Evolutionary conservation across 2,329 filamentous ascomycete genomes (phyloP).

Genomic region (Chrysoporthe cubensis): DNA sequence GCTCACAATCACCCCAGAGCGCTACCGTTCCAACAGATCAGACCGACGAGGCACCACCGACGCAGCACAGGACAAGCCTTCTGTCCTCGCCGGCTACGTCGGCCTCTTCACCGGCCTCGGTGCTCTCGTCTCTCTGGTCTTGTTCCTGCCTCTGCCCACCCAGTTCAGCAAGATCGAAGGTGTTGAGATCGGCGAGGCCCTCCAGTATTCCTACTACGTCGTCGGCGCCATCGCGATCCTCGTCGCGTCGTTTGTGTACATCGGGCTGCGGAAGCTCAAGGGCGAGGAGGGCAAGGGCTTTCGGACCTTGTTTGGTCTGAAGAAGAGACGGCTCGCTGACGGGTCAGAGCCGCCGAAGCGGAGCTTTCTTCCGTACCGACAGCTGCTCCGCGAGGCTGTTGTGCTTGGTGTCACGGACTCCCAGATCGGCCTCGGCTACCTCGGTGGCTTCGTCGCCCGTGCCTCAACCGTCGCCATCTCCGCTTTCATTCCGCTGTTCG

Average conservation of each 20-base stretch:
- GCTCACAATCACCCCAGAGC: constrained; percentile 72
- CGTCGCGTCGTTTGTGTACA: constrained; percentile 75
- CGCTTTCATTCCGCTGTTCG: constrained; percentile 88
- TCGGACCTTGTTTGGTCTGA: constrained; percentile 56
- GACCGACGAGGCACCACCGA: constrained; percentile 28
- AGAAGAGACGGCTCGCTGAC: constrained; percentile 32
- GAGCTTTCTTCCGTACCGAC: constrained; percentile 58
- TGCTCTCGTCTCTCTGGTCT: constrained; percentile 77
- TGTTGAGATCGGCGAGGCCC: constrained; percentile 72
- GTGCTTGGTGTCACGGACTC: constrained; percentile 74
- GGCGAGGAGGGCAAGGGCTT: constrained; percentile 82
- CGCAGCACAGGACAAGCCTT: constrained; percentile 49
- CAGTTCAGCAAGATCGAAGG: constrained; percentile 73
- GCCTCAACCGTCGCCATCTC: constrained; percentile 95
- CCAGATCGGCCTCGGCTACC: constrained; percentile 82
- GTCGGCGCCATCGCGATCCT: constrained; percentile 74
- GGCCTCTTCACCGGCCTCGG: constrained; percentile 92
- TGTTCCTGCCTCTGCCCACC: constrained; percentile 88
- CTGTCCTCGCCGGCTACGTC: constrained; percentile 80
- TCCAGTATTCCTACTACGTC: constrained; percentile 85
- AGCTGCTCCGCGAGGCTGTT: constrained; percentile 66
- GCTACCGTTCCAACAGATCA: constrained; percentile 45
- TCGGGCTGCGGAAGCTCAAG: constrained; percentile 70
- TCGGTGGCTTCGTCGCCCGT: constrained; percentile 92
- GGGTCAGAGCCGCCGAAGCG: constrained; percentile 15